Percentiles rank a stretch among this genome's conserved stretches.
These are phyloP conservation scores for Cubamyces sp. DNA, from an alignment of 768 basidiomycete genomes.

Conservation along the genomic window DNA sequence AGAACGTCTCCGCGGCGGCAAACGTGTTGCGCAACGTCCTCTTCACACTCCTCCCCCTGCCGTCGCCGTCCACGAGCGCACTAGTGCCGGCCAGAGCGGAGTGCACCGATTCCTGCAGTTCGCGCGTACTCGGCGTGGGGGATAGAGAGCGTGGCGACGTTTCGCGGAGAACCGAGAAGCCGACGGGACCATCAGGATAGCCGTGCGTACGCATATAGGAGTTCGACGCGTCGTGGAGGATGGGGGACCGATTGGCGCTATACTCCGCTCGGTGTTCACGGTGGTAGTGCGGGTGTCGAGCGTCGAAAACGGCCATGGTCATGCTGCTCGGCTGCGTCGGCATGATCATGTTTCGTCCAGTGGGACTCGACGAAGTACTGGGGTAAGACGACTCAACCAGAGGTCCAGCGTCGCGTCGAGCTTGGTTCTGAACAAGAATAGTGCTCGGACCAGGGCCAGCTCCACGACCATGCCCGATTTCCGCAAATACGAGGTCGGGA, in stretches of 20 bases:
- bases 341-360: constrained; percentile 4
- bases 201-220: constrained; percentile 22
- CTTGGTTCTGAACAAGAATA: constrained; percentile 17
- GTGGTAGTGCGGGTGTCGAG: constrained; percentile 15
- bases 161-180: constrained; percentile 26
- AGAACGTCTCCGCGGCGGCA: constrained; percentile 70
- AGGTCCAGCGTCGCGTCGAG: constrained; percentile 10
- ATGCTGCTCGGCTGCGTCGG: constrained; percentile 8
- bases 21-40: constrained; percentile 69
- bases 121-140: constrained; percentile 40
- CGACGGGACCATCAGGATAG: constrained; percentile 14
- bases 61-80: constrained; percentile 36
- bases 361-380: constrained; percentile 9
- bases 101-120: constrained; percentile 47
- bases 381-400: constrained; percentile 12
- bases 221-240: constrained; percentile 32
- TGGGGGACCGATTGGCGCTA: constrained; percentile 17
- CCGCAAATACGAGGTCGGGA: constrained; percentile 75
- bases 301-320: constrained; percentile 20
- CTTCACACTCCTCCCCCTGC: constrained; percentile 63
- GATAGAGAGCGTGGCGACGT: constrained; percentile 28
- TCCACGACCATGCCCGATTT: constrained; percentile 76
- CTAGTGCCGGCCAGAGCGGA: constrained; percentile 34
- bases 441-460: constrained; percentile 34
- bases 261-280: constrained; percentile 12